Conservation (phyloP, 2,329 filamentous ascomycete species). For the Colletotrichum caudatum region DNA sequence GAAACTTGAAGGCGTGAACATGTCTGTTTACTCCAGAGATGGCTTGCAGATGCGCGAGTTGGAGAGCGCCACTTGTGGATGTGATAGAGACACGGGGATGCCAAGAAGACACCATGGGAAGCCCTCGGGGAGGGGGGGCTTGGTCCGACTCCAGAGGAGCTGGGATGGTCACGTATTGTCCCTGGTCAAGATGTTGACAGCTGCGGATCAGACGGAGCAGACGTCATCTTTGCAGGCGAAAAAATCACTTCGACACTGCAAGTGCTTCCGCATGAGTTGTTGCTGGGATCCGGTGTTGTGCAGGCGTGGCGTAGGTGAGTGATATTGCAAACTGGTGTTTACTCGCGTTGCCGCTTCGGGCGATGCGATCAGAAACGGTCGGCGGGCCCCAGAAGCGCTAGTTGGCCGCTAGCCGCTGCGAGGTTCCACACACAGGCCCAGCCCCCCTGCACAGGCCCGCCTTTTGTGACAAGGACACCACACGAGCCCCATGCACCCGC, state of each 20-base stretch:
- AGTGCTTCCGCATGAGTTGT: background rate
- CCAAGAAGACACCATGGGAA: constrained; percentile 11
- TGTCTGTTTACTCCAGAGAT: constrained; percentile 8
- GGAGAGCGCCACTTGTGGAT: background rate
- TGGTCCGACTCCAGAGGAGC: constrained; percentile 10
- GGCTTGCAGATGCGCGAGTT: background rate
- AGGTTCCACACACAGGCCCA: constrained; percentile 18
- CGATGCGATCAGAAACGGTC: constrained; percentile 13
- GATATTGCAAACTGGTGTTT: background rate
- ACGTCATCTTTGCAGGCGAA: background rate
- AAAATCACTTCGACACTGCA: background rate
- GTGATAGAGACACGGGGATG: background rate
- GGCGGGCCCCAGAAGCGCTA: constrained; percentile 15
- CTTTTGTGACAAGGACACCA: constrained; percentile 14
- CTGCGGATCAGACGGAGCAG: constrained; percentile 13
- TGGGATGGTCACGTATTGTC: constrained; percentile 1
- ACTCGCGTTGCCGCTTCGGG: constrained; percentile 9
- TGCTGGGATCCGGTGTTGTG: constrained; percentile 1
- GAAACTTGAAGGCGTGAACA: background rate
- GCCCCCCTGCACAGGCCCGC: constrained; percentile 5
- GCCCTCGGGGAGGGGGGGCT: background rate
- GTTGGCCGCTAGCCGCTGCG: constrained; percentile 10
- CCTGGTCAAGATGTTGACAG: constrained; percentile 24
- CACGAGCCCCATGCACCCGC: constrained; percentile 13
- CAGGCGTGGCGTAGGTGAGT: constrained; percentile 1